These are phyloP conservation scores for Lasiodiplodia citricola DNA, from an alignment of 2,329 filamentous ascomycete genomes.

Conservation along the genomic window DNA sequence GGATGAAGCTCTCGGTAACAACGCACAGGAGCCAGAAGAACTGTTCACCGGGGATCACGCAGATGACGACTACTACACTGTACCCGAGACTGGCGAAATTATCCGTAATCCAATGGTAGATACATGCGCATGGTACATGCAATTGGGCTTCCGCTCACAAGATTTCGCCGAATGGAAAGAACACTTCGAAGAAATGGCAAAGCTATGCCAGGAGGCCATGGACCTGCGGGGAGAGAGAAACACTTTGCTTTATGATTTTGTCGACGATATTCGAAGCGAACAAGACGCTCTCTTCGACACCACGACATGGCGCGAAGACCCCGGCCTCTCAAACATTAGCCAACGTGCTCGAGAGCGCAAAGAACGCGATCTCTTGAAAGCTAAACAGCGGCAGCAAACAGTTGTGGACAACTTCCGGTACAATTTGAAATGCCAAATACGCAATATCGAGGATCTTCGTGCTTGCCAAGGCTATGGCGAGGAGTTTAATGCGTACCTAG, in stretches of 20 bases:
- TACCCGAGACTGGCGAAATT: neutral
- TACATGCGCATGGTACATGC: neutral
- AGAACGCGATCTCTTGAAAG: neutral
- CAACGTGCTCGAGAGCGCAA: neutral
- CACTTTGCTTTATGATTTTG: fast-evolving
- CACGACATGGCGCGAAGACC: fast-evolving
- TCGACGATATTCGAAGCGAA: neutral
- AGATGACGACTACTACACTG: neutral
- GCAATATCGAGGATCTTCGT: neutral
- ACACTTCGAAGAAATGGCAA: neutral
- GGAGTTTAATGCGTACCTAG: neutral
- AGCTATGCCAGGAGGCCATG: neutral
- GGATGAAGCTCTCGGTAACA: too few species aligned
- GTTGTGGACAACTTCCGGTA: neutral
- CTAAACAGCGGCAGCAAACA: neutral
- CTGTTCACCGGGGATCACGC: neutral
- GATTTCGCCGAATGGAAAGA: neutral
- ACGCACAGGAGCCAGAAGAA: neutral
- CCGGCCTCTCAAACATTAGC: neutral
- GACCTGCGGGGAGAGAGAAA: neutral
- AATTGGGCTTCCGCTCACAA: neutral
- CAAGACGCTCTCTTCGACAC: neutral
- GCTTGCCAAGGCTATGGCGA: neutral
- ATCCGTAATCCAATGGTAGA: too few species aligned
- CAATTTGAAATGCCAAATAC: neutral